phyloP scores from a whole-genome alignment of 1,284 basidiomycete species.

The Trichosporon faecale region DNA sequence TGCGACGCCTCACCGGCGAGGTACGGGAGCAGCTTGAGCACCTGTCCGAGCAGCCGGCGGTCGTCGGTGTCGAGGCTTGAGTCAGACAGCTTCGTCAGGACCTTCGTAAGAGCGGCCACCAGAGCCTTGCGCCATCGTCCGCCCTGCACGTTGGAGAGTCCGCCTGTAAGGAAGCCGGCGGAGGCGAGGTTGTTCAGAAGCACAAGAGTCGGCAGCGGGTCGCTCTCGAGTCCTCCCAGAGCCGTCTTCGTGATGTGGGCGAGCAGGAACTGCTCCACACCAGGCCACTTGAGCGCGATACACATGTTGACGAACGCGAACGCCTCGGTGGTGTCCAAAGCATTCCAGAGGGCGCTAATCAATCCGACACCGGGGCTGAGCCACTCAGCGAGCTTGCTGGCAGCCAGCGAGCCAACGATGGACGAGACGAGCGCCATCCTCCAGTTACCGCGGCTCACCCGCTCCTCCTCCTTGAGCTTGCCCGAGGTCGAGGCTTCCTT shows the following conservation, averaged over 20 bases:
- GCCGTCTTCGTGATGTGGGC: constrained; percentile 34
- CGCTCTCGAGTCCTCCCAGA: constrained; percentile 30
- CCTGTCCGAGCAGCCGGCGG: constrained; percentile 34
- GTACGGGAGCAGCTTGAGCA: constrained; percentile 35
- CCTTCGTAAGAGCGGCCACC: constrained; percentile 28
- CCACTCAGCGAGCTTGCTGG: constrained; percentile 51
- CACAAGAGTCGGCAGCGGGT: constrained; percentile 43
- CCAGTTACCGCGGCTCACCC: constrained; percentile 23
- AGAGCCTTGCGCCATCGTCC: constrained; percentile 48
- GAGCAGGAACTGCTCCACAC: constrained; percentile 52
- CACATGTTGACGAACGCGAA: constrained; percentile 47
- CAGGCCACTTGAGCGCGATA: constrained; percentile 47
- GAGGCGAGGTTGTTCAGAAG: constrained; percentile 48
- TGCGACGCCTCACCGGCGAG: constrained; percentile 30
- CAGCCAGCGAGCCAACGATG: constrained; percentile 40
- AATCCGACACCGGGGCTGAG: constrained; percentile 49
- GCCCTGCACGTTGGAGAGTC: constrained; percentile 49
- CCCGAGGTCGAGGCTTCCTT: constrained; percentile 11
- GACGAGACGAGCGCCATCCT: constrained; percentile 33
- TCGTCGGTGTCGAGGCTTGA: constrained; percentile 18
- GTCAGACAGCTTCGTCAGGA: constrained; percentile 9
- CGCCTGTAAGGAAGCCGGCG: constrained; percentile 44
- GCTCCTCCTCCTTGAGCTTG: constrained; percentile 9
- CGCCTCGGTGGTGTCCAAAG: constrained; percentile 32
- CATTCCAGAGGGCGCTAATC: constrained; percentile 46